Evolutionary conservation across 192 early-diverging fungal species (phyloP).

Genomic region (Haplosporangium gracile): DNA sequence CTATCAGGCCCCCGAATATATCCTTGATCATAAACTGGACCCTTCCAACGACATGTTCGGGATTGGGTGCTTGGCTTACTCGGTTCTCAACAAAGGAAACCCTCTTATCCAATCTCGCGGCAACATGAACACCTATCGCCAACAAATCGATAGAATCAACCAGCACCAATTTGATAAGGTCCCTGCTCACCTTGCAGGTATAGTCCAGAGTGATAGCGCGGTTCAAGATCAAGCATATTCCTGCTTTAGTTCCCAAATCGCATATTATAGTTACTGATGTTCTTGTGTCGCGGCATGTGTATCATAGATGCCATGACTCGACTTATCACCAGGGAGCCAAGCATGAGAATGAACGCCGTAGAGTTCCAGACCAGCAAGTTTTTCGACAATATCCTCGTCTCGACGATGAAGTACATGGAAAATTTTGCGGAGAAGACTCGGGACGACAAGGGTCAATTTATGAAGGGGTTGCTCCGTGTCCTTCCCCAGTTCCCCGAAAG

Average conservation of each 20-base stretch:
- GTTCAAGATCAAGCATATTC: not conserved
- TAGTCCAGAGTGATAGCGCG: not conserved
- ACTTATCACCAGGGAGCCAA: constrained; percentile 68
- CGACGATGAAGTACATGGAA: constrained; percentile 85
- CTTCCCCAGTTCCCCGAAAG: constrained; percentile 80
- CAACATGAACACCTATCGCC: constrained; percentile 75
- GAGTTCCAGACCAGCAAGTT: constrained; percentile 78
- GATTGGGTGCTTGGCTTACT: constrained; percentile 82
- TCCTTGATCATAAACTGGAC: constrained; percentile 67
- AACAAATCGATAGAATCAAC: constrained; percentile 62
- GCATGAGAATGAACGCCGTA: constrained; percentile 66
- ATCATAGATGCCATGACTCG: constrained; percentile 60
- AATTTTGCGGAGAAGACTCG: constrained; percentile 81
- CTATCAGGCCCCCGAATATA: constrained; percentile 76
- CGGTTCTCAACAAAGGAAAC: constrained; percentile 76
- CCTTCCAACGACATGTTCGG: constrained; percentile 82
- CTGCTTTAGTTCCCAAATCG: not conserved
- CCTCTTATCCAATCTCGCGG: constrained; percentile 73
- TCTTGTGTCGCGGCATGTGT: not conserved
- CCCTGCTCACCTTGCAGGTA: constrained; percentile 70
- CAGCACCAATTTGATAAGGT: constrained; percentile 57
- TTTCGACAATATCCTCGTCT: constrained; percentile 86
- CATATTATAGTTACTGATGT: not conserved
- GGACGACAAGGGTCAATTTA: constrained; percentile 84
- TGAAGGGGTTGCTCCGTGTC: constrained; percentile 80